Conservation (phyloP, 2,329 filamentous ascomycete species). For the Septoria petroselini region DNA sequence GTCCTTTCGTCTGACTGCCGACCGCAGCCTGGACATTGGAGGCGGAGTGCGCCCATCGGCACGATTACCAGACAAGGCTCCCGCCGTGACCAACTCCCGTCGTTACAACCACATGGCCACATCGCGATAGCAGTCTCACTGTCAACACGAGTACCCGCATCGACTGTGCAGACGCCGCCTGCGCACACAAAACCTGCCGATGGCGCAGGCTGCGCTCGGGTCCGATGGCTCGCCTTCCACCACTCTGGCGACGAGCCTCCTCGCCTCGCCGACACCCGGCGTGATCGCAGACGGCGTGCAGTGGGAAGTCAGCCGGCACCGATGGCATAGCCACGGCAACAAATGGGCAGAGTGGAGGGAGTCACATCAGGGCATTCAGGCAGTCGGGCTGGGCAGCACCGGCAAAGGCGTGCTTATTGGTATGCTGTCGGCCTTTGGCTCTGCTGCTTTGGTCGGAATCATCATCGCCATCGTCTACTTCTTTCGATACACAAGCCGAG, state of each 20-base stretch:
- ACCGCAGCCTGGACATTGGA: no score
- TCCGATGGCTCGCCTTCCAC: conserved; percentile 19
- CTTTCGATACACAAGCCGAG: conserved; percentile 83
- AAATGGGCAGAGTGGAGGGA: conserved; percentile 13
- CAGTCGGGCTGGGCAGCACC: conserved; percentile 33
- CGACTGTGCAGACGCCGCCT: not conserved
- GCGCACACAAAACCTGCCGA: conserved; percentile 21
- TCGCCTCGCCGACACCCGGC: conserved; percentile 1
- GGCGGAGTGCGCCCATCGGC: no score
- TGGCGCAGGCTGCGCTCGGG: conserved; percentile 30
- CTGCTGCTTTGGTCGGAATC: conserved; percentile 77
- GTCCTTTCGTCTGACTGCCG: no score
- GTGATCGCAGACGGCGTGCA: not conserved
- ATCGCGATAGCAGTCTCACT: conserved; percentile 14
- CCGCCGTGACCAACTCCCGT: not conserved
- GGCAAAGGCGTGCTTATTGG: conserved; percentile 87
- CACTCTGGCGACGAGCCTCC: conserved; percentile 14
- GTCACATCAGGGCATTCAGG: conserved; percentile 10
- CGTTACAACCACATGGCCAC: conserved; percentile 18
- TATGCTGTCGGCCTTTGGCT: conserved; percentile 89
- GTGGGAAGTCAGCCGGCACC: not conserved
- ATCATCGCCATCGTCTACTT: conserved; percentile 84
- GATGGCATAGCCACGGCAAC: conserved; percentile 14
- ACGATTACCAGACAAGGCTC: not conserved
- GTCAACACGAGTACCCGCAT: not conserved